Percentiles rank a stretch among this genome's conserved stretches.
phyloP scores from a whole-genome alignment of 305 asterid species.

The Lippia alba region DNA sequence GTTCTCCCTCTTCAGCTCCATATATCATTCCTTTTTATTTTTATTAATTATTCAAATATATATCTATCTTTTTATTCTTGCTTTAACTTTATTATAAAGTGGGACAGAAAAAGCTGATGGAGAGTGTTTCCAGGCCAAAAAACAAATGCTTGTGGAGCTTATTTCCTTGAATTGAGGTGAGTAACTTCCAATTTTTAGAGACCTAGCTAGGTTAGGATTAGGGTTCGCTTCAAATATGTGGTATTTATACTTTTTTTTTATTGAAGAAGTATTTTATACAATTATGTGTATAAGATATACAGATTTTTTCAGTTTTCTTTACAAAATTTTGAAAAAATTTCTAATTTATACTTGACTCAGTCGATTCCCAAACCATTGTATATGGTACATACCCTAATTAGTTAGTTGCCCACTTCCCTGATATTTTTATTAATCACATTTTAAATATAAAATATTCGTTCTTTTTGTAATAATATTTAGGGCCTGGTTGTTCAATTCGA shows the following conservation, averaged over 20 bases:
- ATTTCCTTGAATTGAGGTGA: constrained; percentile 51
- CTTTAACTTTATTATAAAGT: constrained; percentile 71
- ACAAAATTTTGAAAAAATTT: too few relatives aligned
- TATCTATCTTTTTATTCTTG: constrained; percentile 45
- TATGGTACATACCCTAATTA: too few relatives aligned
- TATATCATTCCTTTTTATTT: constrained; percentile 19
- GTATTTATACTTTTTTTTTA: not conserved
- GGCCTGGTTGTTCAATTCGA: too few relatives aligned
- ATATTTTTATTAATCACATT: too few relatives aligned
- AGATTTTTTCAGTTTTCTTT: too few relatives aligned
- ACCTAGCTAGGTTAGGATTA: constrained; percentile 35
- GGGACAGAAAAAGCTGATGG: constrained; percentile 69
- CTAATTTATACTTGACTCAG: too few relatives aligned
- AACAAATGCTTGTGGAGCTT: constrained; percentile 53
- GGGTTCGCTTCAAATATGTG: constrained; percentile 33
- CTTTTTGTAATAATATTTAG: too few relatives aligned
- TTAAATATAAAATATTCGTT: too few relatives aligned
- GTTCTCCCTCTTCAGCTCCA: constrained; percentile 28
- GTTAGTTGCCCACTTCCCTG: too few relatives aligned
- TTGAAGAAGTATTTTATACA: constrained; percentile 8
- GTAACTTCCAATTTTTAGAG: constrained; percentile 29
- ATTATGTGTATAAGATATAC: too few relatives aligned
- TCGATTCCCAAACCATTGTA: too few relatives aligned
- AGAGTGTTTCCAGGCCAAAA: constrained; percentile 68
- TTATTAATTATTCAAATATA: not conserved